A percentile compares a stretch with the other conserved stretches of the same genome.
These are phyloP conservation scores for Helianthus tuberosus DNA, from an alignment of 129 eudicot species.

Conservation along the genomic window DNA sequence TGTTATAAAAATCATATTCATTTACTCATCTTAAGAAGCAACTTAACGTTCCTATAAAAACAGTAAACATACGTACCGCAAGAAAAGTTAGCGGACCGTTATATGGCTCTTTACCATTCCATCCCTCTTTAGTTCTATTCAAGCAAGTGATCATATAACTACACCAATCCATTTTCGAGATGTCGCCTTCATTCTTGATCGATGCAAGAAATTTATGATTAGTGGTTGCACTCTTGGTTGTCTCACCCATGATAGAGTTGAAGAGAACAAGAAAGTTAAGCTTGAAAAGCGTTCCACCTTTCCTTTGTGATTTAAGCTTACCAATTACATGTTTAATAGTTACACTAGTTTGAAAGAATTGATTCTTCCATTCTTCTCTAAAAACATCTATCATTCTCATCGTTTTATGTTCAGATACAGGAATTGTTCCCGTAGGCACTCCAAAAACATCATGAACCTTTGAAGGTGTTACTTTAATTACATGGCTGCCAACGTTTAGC, in stretches of 20 bases:
- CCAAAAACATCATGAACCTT: conserved; percentile 1
- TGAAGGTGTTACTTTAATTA: neutral
- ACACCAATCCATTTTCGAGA: no score
- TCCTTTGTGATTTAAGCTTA: neutral
- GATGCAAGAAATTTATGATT: no score
- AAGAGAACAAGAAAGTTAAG: neutral
- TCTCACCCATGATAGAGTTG: neutral
- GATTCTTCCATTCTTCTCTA: neutral
- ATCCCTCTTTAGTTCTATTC: no score
- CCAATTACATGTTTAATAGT: neutral
- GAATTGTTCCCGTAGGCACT: neutral
- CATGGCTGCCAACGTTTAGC: neutral
- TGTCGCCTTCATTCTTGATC: no score
- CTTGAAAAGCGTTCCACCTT: neutral
- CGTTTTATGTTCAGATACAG: neutral
- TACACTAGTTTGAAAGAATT: neutral
- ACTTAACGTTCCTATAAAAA: no score
- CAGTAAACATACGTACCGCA: no score
- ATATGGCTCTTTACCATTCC: no score
- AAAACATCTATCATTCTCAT: neutral
- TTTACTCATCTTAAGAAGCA: no score
- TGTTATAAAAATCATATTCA: no score
- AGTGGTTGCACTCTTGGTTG: neutral
- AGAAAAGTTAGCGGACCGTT: no score
- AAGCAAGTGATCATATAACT: no score